Percentiles rank a stretch among this genome's conserved stretches.
Evolutionary conservation across 73 alveolate genomes (phyloP).

Genomic region (Paramecium sexaurelia): DNA sequence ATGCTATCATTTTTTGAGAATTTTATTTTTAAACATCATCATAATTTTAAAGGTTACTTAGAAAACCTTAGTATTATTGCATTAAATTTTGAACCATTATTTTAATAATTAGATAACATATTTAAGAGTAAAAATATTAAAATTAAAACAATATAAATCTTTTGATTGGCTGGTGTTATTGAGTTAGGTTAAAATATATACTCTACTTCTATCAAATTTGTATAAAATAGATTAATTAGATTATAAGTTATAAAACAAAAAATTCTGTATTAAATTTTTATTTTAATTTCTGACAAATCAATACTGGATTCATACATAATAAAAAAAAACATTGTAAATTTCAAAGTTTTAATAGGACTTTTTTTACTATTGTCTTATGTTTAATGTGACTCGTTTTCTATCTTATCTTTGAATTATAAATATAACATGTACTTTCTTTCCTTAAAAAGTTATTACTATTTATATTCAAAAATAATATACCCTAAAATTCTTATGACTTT

Average conservation of each 20-base stretch:
- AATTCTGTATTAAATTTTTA: not conserved
- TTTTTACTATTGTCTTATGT: not conserved
- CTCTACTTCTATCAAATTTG: not conserved
- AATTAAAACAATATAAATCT: not conserved
- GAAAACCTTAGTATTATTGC: not conserved
- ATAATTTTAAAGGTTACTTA: not conserved
- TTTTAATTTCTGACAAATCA: not conserved
- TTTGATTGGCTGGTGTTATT: not conserved
- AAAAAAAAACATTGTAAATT: not conserved
- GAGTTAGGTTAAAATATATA: not conserved
- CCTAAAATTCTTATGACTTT: constrained; percentile 15
- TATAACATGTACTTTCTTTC: constrained; percentile 1
- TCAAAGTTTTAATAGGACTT: constrained; percentile 24
- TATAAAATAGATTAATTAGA: not conserved
- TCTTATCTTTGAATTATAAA: constrained; percentile 38
- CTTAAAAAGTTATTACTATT: constrained; percentile 9
- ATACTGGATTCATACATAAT: not conserved
- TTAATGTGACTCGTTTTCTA: constrained; percentile 35
- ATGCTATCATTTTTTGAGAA: not conserved
- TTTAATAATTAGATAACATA: not conserved
- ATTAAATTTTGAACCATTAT: not conserved
- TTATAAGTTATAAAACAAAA: not conserved
- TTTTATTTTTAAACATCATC: not conserved
- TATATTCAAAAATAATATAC: not conserved
- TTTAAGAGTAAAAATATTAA: not conserved